Evolutionary conservation across 2,329 filamentous ascomycete genomes (phyloP), one percentile per base, ranked within the genome.

Genomic region (Fonsecaea erecta): DNA sequence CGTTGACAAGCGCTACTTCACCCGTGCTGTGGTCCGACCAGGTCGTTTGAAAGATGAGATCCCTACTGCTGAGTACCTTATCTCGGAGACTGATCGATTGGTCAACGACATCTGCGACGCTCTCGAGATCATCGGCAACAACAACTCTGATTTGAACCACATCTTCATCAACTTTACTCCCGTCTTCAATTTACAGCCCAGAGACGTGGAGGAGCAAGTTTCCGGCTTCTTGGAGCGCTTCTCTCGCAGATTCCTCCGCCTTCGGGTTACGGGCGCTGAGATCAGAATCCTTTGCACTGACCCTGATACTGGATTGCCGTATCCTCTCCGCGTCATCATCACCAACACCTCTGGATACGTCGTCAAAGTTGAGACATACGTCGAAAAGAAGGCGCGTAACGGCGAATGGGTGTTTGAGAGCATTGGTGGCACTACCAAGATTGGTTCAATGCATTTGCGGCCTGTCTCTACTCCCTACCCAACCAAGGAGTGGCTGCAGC

Each of bases 161-260:
- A 95, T 99, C 85, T 99, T 99, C 84, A 95, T 99, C 85, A 98
- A 99, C 86, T 99, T 99, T 83, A 95, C 92, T 0, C 92, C 93
- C 9, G 91, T 97, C 65, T 98, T 99, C 88, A 92, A 93, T 77
- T 87, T 99, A 55, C 85, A 92, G 74, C 93, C 95, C 2, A 82
- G 87, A 65, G 92, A 97, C 81, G 92, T 99, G 16, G 93, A 98
- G 81, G 87, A 96, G 79, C 94, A 92, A 32, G 87, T 99, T 26
- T 92, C 90, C 75, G 93, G 93, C 62, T 99, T 99, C 88, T 83
- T 99, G 72, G 95, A 98, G 75, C 92, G 95, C 69, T 99, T 98
- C 74, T 95, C 95, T 72, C 90, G 92, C 71, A 92, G 95, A 74
- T 92, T 91, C 69, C 98, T 96, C 94, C 89, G 95, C 73, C 89